A percentile compares a stretch with the other conserved stretches of the same genome.
phyloP scores from a whole-genome alignment of 306 rosid genomes.

The Prunus dulcis region DNA sequence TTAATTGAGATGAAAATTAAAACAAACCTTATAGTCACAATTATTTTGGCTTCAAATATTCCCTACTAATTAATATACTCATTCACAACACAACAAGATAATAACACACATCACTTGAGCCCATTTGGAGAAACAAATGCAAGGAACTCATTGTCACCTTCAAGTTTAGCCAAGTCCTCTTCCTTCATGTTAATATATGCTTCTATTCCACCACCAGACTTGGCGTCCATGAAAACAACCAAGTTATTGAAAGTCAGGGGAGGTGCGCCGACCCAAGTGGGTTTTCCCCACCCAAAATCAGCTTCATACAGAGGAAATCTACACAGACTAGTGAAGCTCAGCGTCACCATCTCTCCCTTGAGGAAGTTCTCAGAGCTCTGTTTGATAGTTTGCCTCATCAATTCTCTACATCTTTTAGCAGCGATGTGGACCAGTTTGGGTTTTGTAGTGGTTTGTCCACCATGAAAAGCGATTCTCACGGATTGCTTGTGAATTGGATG shows the following conservation, averaged over 20 bases:
- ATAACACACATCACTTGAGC: neutral
- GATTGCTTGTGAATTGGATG: no score
- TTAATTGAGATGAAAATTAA: no score
- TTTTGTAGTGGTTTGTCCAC: no score
- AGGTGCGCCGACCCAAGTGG: conserved; percentile 29
- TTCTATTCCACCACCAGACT: conserved; percentile 27
- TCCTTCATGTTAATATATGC: conserved; percentile 21
- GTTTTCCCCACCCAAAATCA: conserved; percentile 43
- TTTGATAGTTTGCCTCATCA: neutral
- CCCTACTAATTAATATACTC: neutral
- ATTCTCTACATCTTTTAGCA: no score
- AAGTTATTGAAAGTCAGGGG: conserved; percentile 20
- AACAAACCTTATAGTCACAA: neutral
- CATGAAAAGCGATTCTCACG: no score
- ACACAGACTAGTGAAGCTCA: conserved; percentile 26
- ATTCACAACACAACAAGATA: no score
- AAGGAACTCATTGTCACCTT: conserved; percentile 24
- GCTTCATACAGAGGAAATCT: conserved; percentile 34
- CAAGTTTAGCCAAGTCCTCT: conserved; percentile 19
- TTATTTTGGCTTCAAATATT: no score
- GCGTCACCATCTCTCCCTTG: conserved; percentile 5
- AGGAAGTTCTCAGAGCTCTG: neutral
- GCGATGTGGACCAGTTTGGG: no score
- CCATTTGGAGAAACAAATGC: neutral
- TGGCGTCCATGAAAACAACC: conserved; percentile 20